Evolutionary conservation across 768 basidiomycete genomes (phyloP), one percentile per base, ranked within the genome.

Genomic region (Xerocomellus dryophilus): DNA sequence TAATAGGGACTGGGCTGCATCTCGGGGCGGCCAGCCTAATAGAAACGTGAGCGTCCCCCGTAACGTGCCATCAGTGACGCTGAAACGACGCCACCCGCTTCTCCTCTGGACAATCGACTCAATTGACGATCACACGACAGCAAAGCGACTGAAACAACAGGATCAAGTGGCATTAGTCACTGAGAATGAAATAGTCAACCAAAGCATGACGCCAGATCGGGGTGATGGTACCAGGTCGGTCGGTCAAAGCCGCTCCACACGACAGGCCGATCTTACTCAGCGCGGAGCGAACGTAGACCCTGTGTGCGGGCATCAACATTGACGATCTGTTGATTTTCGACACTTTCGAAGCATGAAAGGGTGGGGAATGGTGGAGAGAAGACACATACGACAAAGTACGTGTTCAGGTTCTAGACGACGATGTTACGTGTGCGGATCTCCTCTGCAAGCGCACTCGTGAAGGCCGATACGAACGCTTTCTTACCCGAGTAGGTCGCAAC

Each of bases 141-240:
- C 50, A 29, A 29, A 32, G 27, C 12, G 8, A 42, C 21, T 6
- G 36, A 15, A 21, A 20, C n/a, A 44, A 45, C 47, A 23, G 15
- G 21, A 49, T 41, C n/a, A 35, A 17, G 20, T 31, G 27, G 12
- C 4, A 43, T 36, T 3, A 12, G 17, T 12, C 38, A 43, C 42
- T 41, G 15, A 1, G 80, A 59, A 89, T 79, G n/a, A 70, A 61
- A 57, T 82, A 93, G 63, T 93, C 88, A 45, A 91, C 59, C 27
- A 95, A 62, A 2, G 90, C 85, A 69, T 98, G 95, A 18, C 85
- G 81, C 90, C 93, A 95, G 78, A 86, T 95, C 1, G 94, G 91
- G 0, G 92, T 93, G 38, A 80, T 78, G 17, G 88, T 87, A 58
- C 80, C 79, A 1, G 89, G 88, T 40, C 87, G 81, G 3, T 85